Conservation (phyloP, 2,329 filamentous ascomycete genomes). For the Xylariaceae sp. region DNA sequence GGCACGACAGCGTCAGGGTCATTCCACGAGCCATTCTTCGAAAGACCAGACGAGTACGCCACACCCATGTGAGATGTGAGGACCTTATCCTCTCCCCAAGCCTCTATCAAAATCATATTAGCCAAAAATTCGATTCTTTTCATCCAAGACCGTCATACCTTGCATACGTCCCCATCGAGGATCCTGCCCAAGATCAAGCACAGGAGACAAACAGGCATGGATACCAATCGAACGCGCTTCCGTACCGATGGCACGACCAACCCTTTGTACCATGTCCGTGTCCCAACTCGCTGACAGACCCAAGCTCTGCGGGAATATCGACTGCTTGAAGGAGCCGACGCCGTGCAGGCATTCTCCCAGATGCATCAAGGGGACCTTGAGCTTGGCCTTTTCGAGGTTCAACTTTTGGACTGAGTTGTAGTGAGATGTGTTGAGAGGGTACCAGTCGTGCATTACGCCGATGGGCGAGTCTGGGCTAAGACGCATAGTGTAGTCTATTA, state of each 20-base stretch:
- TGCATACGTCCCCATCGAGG: conserved; percentile 42
- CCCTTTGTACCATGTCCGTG: conserved; percentile 37
- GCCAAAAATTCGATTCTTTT: neutral
- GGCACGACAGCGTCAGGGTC: conserved; percentile 40
- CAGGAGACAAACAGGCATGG: conserved; percentile 40
- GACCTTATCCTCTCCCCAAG: conserved; percentile 43
- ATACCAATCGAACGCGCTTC: conserved; percentile 42
- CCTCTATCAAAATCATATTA: conserved; percentile 29
- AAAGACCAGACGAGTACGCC: conserved; percentile 39
- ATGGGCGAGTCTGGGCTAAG: conserved; percentile 36
- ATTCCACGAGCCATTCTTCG: conserved; percentile 40
- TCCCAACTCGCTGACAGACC: conserved; percentile 40
- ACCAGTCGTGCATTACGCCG: conserved; percentile 41
- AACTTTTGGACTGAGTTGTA: conserved; percentile 39
- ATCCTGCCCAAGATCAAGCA: conserved; percentile 41
- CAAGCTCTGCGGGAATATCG: conserved; percentile 40
- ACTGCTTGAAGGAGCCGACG: conserved; percentile 42
- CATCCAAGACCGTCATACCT: conserved; percentile 23
- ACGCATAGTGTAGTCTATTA: conserved; percentile 32
- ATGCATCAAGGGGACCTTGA: conserved; percentile 40
- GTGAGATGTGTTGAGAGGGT: conserved; percentile 38
- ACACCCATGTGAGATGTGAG: conserved; percentile 42
- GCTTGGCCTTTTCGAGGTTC: conserved; percentile 34
- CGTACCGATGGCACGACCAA: conserved; percentile 39
- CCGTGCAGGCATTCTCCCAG: conserved; percentile 42